Evolutionary conservation across 352 stramenopile species (phyloP), one percentile per base, ranked within the genome.

Genomic region (Globisporangium acanthophoron): DNA sequence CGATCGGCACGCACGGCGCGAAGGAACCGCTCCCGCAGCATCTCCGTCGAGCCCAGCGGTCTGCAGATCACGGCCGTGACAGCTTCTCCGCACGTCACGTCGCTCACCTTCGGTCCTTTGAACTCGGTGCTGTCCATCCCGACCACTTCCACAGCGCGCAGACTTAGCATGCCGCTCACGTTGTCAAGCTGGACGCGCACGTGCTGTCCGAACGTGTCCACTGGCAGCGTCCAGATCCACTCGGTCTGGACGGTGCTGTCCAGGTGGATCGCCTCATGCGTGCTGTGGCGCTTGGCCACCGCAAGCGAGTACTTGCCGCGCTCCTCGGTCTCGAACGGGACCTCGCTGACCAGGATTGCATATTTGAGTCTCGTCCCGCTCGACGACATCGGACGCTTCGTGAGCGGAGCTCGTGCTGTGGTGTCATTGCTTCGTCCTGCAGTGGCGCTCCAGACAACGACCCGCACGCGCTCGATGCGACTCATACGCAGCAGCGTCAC

Each of bases 121-220:
- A 79, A 90, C 33, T 74, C 68, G 6, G 64, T 64, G 5, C 65
- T 71, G 4, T 65, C 62, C 37, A 57, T 61, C 1, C 83, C 83
- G 6, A 86, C 29, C 5, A 91, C 76, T 39, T 79, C 65, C 1
- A 90, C 80, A 7, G 56, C 62, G 1, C 60, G 33, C 4, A 92
- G 52, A 21, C 71, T 70, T 1, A 92, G 61, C 71, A 91, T 89
- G 3, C 56, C 65, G 2, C 69, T 69, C 8, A 40, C 53, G 47
- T 64, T 76, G 31, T 90, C 80, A 37, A 88, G 57, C 52, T 90
- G 80, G n/a, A 92, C 55, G 8, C 83, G 78, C 52, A 91, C 59
- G 29, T 77, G 84, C 8, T 54, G 67, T 0, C 77, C 83, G 40
- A 81, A 80, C 1, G 76, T 88, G 44, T 87, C 76, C 18, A 80